phyloP scores from a whole-genome alignment of 371 early-diverging fungal genomes.

The Mucor mucedo region DNA sequence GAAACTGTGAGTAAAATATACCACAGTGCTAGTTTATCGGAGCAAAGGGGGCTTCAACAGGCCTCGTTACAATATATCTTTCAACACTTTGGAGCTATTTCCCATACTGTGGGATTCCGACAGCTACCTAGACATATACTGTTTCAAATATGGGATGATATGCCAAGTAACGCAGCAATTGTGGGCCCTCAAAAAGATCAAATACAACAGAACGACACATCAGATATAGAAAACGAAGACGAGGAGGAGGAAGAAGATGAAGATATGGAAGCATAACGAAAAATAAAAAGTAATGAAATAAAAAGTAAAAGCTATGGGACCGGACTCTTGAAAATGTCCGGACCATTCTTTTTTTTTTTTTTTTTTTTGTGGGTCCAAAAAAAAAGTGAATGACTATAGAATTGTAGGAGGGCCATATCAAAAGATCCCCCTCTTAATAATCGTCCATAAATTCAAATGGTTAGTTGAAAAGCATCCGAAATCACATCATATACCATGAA shows the following conservation, averaged over 20 bases:
- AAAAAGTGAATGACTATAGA: constrained; percentile 21
- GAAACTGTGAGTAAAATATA: constrained; percentile 64
- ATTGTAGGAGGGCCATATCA: constrained; percentile 3
- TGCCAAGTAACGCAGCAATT: constrained; percentile 51
- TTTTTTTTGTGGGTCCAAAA: constrained; percentile 6
- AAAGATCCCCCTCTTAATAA: constrained; percentile 29
- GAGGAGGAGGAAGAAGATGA: constrained; percentile 15
- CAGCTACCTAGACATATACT: constrained; percentile 59
- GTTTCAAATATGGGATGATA: constrained; percentile 67
- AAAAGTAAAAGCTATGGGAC: not conserved
- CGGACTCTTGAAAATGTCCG: constrained; percentile 5
- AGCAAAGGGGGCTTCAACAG: constrained; percentile 64
- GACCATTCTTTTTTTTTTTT: constrained; percentile 15
- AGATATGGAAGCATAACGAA: constrained; percentile 14
- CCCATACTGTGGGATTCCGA: constrained; percentile 61
- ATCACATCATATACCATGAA: not conserved
- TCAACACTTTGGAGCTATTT: constrained; percentile 69
- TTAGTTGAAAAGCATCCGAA: constrained; percentile 14
- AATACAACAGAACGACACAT: constrained; percentile 5
- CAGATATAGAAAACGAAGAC: constrained; percentile 1
- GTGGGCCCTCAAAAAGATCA: constrained; percentile 25
- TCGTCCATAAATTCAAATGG: constrained; percentile 27
- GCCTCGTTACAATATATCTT: constrained; percentile 64
- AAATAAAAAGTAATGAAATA: not conserved
- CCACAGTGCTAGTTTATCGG: constrained; percentile 60